These are phyloP conservation scores for Paracorniculantispora psalliotae DNA, from an alignment of 2,329 filamentous ascomycete species.

Conservation along the genomic window DNA sequence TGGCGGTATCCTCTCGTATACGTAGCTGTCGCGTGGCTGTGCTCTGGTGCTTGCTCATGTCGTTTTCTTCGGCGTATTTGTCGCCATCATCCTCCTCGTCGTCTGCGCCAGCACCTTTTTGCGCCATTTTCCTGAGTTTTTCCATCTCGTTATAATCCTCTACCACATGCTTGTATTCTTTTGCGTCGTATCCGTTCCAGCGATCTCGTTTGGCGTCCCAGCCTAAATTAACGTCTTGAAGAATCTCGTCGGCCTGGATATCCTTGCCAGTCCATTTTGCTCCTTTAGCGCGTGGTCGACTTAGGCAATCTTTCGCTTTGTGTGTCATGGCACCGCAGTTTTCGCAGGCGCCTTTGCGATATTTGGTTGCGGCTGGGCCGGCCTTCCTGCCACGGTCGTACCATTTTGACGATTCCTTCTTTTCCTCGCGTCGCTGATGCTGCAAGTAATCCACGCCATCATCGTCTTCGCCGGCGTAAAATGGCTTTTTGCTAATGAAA, in stretches of 20 bases:
- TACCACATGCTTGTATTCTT: conserved; percentile 80
- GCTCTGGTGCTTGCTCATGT: conserved; percentile 91
- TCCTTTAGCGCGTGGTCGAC: conserved; percentile 79
- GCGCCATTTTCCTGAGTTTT: conserved; percentile 57
- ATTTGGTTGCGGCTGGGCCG: conserved; percentile 89
- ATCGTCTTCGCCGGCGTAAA: conserved; percentile 80
- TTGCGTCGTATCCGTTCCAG: conserved; percentile 96
- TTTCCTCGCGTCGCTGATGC: conserved; percentile 69
- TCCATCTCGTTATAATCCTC: conserved; percentile 87
- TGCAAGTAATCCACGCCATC: conserved; percentile 85
- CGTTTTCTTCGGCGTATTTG: conserved; percentile 88
- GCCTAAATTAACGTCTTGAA: conserved; percentile 80
- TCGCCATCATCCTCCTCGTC: conserved; percentile 55
- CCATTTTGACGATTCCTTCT: conserved; percentile 76
- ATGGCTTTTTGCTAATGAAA: conserved; percentile 97
- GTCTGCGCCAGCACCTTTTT: conserved; percentile 44
- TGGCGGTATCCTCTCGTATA: conserved; percentile 93
- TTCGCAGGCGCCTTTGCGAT: conserved; percentile 95
- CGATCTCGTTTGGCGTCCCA: conserved; percentile 98
- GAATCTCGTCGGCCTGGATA: conserved; percentile 85
- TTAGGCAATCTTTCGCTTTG: conserved; percentile 89
- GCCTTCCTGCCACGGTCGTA: conserved; percentile 83
- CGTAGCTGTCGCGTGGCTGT: conserved; percentile 87
- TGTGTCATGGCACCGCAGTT: conserved; percentile 98
- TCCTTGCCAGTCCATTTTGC: conserved; percentile 89